Conservation (phyloP, 2,329 filamentous ascomycete species). For the Thelonectria blattea region DNA sequence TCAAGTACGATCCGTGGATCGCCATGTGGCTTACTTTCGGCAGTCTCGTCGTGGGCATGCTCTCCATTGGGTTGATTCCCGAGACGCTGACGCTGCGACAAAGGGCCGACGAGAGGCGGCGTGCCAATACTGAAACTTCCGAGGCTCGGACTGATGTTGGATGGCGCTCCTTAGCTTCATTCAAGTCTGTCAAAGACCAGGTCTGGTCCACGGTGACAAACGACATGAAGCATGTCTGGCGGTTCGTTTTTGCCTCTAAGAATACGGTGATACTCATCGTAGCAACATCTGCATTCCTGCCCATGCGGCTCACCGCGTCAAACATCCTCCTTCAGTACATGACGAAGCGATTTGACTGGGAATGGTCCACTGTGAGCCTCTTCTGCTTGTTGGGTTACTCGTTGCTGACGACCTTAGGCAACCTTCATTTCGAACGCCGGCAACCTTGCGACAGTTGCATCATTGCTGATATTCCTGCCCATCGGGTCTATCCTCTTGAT, state of each 20-base stretch:
- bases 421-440: constrained; percentile 50
- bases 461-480: constrained; percentile 49
- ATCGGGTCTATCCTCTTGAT: constrained; percentile 41
- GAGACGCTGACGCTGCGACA: constrained; percentile 50
- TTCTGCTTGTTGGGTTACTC: accelerated
- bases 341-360: constrained; percentile 56
- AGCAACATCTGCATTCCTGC: constrained; percentile 37
- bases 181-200: constrained; percentile 24
- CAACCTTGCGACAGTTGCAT: constrained; percentile 45
- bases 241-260: constrained; percentile 49
- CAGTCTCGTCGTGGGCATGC: constrained; percentile 38
- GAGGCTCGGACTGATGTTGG: background rate
- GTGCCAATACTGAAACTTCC: background rate
- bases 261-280: constrained; percentile 47
- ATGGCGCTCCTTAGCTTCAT: background rate
- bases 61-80: constrained; percentile 45
- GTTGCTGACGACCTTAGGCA: constrained; percentile 38
- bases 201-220: constrained; percentile 38
- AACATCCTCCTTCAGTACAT: constrained; percentile 58
- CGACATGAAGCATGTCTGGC: constrained; percentile 45
- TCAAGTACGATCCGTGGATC: constrained; percentile 48
- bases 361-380: constrained; percentile 48
- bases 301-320: constrained; percentile 41
- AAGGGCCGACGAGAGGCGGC: constrained; percentile 35
- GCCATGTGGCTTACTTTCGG: constrained; percentile 46